Percentiles rank a stretch among this genome's conserved stretches.
Evolutionary conservation across 2,329 filamentous ascomycete genomes (phyloP).

Genomic region (Neopestalotiopsis sp.): DNA sequence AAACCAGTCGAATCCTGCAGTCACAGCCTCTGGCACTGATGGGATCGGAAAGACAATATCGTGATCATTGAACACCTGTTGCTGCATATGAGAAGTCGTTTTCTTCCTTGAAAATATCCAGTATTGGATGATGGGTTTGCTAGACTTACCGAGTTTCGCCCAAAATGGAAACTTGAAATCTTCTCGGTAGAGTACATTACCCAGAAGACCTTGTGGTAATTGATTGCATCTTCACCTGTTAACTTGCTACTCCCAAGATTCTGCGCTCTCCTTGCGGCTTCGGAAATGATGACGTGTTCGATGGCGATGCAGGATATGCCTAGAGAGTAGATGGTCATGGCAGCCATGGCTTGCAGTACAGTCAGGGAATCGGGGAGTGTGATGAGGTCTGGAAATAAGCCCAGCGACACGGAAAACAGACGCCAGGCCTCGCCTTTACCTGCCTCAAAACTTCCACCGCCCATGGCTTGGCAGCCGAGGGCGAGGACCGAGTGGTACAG

Average conservation of each 20-base stretch:
- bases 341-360: slow-evolving; percentile 37
- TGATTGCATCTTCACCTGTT: slow-evolving; percentile 19
- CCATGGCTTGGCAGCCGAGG: slow-evolving; percentile 42
- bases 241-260: slow-evolving; percentile 31
- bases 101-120: too few relatives aligned
- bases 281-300: slow-evolving; percentile 37
- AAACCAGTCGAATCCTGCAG: slow-evolving; percentile 34
- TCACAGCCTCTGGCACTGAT: slow-evolving; percentile 26
- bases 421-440: slow-evolving; percentile 45
- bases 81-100: background rate
- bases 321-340: slow-evolving; percentile 36
- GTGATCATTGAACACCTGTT: slow-evolving; percentile 36
- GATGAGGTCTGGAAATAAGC: slow-evolving; percentile 40
- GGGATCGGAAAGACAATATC: slow-evolving; percentile 39
- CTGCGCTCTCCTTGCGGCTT: slow-evolving; percentile 38
- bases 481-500: slow-evolving; percentile 46
- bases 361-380: slow-evolving; percentile 36
- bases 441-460: slow-evolving; percentile 43
- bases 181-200: slow-evolving; percentile 27
- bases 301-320: slow-evolving; percentile 37
- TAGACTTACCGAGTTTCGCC: slow-evolving; percentile 34
- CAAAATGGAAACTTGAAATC: slow-evolving; percentile 31
- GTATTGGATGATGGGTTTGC: background rate
- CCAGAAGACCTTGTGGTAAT: slow-evolving; percentile 34
- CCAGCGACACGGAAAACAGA: slow-evolving; percentile 43